These are phyloP conservation scores for Pleurotus djamor DNA, from an alignment of 768 basidiomycete genomes.

Conservation along the genomic window DNA sequence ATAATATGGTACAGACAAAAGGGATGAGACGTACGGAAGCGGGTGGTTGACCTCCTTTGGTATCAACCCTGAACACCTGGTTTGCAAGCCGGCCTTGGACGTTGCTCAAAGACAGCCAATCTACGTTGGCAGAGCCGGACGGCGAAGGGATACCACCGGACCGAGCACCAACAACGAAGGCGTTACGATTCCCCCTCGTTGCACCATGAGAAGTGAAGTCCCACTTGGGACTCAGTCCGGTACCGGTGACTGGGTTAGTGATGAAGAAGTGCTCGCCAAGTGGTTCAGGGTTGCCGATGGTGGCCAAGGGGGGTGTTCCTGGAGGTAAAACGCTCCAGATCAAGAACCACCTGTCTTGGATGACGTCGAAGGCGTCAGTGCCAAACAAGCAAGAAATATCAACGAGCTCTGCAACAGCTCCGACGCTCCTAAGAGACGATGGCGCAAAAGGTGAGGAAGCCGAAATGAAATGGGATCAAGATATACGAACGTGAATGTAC, in stretches of 20 bases:
- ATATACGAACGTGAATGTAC: slow-evolving; percentile 41
- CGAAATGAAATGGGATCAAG: background rate
- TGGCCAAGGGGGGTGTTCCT: slow-evolving; percentile 13
- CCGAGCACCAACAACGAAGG: slow-evolving; percentile 46
- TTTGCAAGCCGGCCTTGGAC: slow-evolving; percentile 48
- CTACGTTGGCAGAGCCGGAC: slow-evolving; percentile 39
- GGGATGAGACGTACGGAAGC: slow-evolving; percentile 41
- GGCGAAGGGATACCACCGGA: slow-evolving; percentile 39
- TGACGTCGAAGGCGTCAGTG: slow-evolving; percentile 21
- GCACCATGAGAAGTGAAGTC: slow-evolving; percentile 47
- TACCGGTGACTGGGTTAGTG: slow-evolving; percentile 37
- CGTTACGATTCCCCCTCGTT: slow-evolving; percentile 37
- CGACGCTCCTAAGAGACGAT: slow-evolving; percentile 32
- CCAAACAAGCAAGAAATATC: slow-evolving; percentile 48
- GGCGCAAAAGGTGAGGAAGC: background rate
- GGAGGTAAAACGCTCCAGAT: slow-evolving; percentile 19
- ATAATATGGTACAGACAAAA: too few species aligned
- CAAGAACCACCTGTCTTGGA: slow-evolving; percentile 25
- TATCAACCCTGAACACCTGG: slow-evolving; percentile 50
- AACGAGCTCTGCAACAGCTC: slow-evolving; percentile 51
- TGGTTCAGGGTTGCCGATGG: slow-evolving; percentile 14
- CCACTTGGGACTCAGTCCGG: slow-evolving; percentile 47
- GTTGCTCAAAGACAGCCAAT: slow-evolving; percentile 51
- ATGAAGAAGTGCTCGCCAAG: slow-evolving; percentile 61
- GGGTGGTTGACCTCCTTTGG: slow-evolving; percentile 53